phyloP scores from a whole-genome alignment of 1,284 basidiomycete genomes.

The Ustilago trichophora region DNA sequence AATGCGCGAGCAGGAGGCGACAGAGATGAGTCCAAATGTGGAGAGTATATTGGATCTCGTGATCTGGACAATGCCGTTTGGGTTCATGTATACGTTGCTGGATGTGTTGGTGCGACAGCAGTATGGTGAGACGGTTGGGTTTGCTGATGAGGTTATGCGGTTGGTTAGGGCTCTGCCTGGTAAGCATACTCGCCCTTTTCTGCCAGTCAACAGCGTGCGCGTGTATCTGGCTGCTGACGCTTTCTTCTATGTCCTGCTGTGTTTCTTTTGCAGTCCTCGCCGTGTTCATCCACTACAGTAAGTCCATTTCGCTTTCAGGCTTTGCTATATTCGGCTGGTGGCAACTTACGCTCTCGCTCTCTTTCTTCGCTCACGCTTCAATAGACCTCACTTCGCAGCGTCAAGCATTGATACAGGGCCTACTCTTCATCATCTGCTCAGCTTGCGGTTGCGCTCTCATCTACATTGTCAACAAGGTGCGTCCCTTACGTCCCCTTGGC shows the following conservation, averaged over 20 bases:
- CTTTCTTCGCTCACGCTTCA: too few species aligned
- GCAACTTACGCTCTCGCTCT: too few species aligned
- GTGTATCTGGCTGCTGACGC: too few species aligned
- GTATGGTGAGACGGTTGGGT: conserved; percentile 55
- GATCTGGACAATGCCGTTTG: conserved; percentile 64
- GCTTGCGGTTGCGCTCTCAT: conserved; percentile 50
- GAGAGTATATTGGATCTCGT: conserved; percentile 54
- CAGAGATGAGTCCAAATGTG: conserved; percentile 36
- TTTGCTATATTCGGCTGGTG: too few species aligned
- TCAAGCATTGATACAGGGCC: conserved; percentile 36
- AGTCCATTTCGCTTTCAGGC: conserved; percentile 2
- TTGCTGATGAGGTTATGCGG: conserved; percentile 35
- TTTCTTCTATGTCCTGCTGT: conserved; percentile 51
- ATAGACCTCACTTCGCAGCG: conserved; percentile 42
- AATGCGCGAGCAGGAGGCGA: conserved; percentile 42
- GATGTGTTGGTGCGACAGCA: conserved; percentile 64
- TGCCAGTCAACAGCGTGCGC: too few species aligned
- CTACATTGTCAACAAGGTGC: conserved; percentile 60
- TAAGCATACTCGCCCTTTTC: conserved; percentile 39
- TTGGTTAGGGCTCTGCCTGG: conserved; percentile 49
- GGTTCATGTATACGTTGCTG: conserved; percentile 59
- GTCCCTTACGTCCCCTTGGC: background rate
- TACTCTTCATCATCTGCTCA: conserved; percentile 43
- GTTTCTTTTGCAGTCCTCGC: conserved; percentile 28
- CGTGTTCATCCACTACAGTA: conserved; percentile 52